Percentiles rank a stretch among this genome's conserved stretches.
These are phyloP conservation scores for Mrakia frigida DNA, from an alignment of 768 basidiomycete genomes.

Conservation along the genomic window DNA sequence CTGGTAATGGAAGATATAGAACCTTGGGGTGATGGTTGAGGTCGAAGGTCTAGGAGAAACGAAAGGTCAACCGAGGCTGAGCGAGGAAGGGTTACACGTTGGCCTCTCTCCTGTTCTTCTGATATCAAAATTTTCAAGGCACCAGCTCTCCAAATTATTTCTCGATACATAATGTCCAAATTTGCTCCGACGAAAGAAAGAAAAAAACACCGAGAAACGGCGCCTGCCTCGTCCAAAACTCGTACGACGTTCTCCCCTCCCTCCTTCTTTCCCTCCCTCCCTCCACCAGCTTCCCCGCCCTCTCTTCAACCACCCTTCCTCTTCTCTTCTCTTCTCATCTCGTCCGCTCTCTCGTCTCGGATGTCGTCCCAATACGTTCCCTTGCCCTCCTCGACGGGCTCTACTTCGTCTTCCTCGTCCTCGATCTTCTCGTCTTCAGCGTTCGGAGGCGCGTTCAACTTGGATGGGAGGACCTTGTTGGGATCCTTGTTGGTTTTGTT, in stretches of 20 bases:
- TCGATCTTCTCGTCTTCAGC: background rate
- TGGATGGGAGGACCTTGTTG: conserved; percentile 2
- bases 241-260: background rate
- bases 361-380: conserved; percentile 16
- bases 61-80: too few species aligned
- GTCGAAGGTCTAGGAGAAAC: too few species aligned
- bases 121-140: too few species aligned
- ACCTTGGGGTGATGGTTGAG: too few species aligned
- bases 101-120: too few species aligned
- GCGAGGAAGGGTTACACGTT: too few species aligned
- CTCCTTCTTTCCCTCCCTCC: background rate
- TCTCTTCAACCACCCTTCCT: background rate
- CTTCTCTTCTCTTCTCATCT: background rate
- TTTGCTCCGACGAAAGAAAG: too few species aligned
- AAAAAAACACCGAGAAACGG: too few species aligned
- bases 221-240: too few species aligned
- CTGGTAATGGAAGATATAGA: too few species aligned
- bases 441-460: background rate
- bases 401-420: background rate
- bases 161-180: too few species aligned
- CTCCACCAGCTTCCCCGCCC: background rate
- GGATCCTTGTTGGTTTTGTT: background rate
- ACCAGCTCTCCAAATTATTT: too few species aligned
- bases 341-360: background rate
- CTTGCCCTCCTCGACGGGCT: background rate